These are phyloP conservation scores for Didymella lethalis DNA, from an alignment of 2,329 filamentous ascomycete species.

Conservation along the genomic window DNA sequence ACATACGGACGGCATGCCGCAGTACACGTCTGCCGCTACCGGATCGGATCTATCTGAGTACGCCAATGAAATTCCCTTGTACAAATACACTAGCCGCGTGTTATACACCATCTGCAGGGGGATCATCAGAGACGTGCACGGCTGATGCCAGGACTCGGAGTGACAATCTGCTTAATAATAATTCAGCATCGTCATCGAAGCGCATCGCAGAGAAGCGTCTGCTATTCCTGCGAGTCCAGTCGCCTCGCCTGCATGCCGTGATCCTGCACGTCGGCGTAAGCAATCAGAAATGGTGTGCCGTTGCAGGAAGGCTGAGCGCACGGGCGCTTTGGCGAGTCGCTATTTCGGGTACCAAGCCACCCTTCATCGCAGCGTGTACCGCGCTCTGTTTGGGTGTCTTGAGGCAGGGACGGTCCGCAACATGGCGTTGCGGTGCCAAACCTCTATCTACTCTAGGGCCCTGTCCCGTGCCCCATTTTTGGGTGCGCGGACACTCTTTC, in stretches of 20 bases:
- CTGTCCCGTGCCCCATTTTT: constrained; percentile 39
- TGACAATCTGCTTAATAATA: background rate
- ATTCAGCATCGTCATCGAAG: background rate
- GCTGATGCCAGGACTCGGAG: background rate
- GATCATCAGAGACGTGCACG: background rate
- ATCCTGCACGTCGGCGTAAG: constrained; percentile 37
- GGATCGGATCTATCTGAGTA: background rate
- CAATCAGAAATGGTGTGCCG: constrained; percentile 34
- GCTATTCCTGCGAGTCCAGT: constrained; percentile 21
- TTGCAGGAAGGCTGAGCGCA: constrained; percentile 45
- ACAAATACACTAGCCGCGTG: constrained; percentile 14
- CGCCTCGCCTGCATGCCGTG: constrained; percentile 30
- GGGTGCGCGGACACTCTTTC: constrained; percentile 40
- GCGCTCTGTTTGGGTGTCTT: constrained; percentile 34
- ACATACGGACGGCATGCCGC: constrained; percentile 16
- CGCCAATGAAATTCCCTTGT: constrained; percentile 8
- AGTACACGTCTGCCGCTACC: constrained; percentile 28
- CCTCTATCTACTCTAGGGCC: constrained; percentile 26
- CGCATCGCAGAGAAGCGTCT: constrained; percentile 8
- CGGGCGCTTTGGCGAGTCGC: constrained; percentile 33
- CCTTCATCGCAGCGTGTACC: constrained; percentile 39
- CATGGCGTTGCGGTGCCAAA: constrained; percentile 38
- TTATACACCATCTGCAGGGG: constrained; percentile 9
- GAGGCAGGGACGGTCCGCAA: constrained; percentile 51
- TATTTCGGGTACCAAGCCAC: constrained; percentile 48